These are phyloP conservation scores for Claviceps monticola DNA, from an alignment of 2,329 filamentous ascomycete species.

Conservation along the genomic window DNA sequence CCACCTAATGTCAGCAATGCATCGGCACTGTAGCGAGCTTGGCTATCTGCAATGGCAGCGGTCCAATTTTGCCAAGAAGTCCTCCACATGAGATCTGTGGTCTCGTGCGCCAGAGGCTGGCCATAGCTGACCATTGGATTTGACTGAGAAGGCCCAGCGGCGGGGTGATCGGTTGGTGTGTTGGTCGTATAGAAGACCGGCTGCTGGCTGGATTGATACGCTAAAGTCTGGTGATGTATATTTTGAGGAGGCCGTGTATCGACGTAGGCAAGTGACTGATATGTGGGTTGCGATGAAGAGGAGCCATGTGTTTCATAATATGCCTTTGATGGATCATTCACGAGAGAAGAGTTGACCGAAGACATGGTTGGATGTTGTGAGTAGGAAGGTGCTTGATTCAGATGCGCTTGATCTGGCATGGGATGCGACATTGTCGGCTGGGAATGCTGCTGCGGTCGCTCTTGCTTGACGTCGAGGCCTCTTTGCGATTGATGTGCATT, in stretches of 20 bases:
- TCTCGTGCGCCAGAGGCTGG: constrained; percentile 20
- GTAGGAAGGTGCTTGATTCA: constrained; percentile 1
- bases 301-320: constrained; percentile 15
- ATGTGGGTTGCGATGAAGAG: constrained; percentile 16
- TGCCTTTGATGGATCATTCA: constrained; percentile 13
- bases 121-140: constrained; percentile 27
- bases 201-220: constrained; percentile 14
- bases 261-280: constrained; percentile 17
- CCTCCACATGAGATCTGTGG: constrained; percentile 21
- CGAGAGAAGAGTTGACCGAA: constrained; percentile 7
- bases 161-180: constrained; percentile 11
- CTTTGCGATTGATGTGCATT: constrained; percentile 5
- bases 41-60: constrained; percentile 33
- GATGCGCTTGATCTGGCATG: constrained; percentile 21
- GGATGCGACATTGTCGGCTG: constrained; percentile 15
- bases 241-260: constrained; percentile 9
- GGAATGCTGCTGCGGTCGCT: constrained; percentile 18
- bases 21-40: constrained; percentile 35
- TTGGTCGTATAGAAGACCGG: constrained; percentile 16
- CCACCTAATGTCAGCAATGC: constrained; percentile 33
- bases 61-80: constrained; percentile 44
- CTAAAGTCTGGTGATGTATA: neutral
- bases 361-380: constrained; percentile 14
- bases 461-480: constrained; percentile 23
- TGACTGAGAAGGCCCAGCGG: constrained; percentile 12